Evolutionary conservation across 164 flowering plant genomes (phyloP).

Genomic region (Aristolochia fimbriata): DNA sequence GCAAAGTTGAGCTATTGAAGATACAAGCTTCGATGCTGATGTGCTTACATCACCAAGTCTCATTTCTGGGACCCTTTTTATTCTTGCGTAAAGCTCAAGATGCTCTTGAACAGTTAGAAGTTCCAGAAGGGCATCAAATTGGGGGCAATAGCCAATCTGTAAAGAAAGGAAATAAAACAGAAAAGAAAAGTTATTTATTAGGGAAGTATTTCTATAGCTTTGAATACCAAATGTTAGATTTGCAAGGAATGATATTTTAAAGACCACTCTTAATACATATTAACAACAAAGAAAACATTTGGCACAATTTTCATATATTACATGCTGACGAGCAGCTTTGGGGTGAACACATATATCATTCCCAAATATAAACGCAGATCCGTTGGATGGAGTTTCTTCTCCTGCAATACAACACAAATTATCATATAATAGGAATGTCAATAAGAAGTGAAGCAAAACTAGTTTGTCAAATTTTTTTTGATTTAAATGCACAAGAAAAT

Average conservation of each 20-base stretch:
- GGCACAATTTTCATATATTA: conserved; percentile 13
- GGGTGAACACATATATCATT: conserved; percentile 74
- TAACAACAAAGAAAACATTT: too few relatives aligned
- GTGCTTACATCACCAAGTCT: conserved; percentile 49
- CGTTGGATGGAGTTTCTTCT: conserved; percentile 77
- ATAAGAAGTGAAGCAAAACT: too few relatives aligned
- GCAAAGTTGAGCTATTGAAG: too few relatives aligned
- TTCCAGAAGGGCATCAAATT: conserved; percentile 90
- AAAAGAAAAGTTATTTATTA: background rate
- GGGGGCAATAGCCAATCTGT: conserved; percentile 98
- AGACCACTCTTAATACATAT: too few relatives aligned
- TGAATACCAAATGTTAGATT: background rate
- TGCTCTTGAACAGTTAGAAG: conserved; percentile 77
- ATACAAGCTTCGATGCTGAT: background rate
- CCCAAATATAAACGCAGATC: conserved; percentile 88
- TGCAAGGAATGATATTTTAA: too few relatives aligned
- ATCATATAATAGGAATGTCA: too few relatives aligned
- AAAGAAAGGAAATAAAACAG: conserved; percentile 1
- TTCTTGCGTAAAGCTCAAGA: conserved; percentile 94
- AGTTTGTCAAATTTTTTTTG: too few relatives aligned
- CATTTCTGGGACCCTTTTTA: conserved; percentile 76
- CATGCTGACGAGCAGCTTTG: conserved; percentile 78
- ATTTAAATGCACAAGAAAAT: too few relatives aligned
- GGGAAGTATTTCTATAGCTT: background rate
- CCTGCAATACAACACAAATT: conserved; percentile 29